Percentiles rank a stretch among this genome's conserved stretches.
Evolutionary conservation across 2,329 filamentous ascomycete species (phyloP).

Genomic region (Colletotrichum falcatum): DNA sequence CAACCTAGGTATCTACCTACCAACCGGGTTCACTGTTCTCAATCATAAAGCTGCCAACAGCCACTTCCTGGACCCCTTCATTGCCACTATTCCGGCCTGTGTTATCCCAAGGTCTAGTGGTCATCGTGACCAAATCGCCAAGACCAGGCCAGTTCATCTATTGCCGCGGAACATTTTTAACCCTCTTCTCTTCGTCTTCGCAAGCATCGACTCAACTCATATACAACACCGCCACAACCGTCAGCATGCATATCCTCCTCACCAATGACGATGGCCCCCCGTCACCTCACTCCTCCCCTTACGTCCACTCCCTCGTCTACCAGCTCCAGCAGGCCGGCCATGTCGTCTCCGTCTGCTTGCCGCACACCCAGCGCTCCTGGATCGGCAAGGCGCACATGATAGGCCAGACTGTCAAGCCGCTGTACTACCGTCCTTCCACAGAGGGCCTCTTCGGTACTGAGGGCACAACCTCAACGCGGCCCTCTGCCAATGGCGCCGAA

Average conservation of each 20-base stretch:
- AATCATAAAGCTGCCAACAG: not conserved
- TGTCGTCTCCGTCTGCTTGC: slow-evolving; percentile 90
- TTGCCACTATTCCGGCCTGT: not conserved
- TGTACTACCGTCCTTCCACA: slow-evolving; percentile 79
- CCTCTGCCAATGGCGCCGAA: slow-evolving; percentile 61
- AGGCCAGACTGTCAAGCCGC: slow-evolving; percentile 85
- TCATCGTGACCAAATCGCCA: slow-evolving; percentile 4
- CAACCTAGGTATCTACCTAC: no score
- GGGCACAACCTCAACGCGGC: slow-evolving; percentile 71
- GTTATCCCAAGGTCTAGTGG: slow-evolving; percentile 7
- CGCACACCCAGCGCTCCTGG: slow-evolving; percentile 94
- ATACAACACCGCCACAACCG: not conserved
- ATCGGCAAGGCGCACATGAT: slow-evolving; percentile 99
- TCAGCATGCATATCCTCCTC: slow-evolving; percentile 71
- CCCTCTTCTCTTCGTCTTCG: not conserved
- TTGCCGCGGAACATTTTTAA: slow-evolving; percentile 16
- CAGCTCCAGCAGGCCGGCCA: slow-evolving; percentile 82
- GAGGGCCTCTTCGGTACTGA: slow-evolving; percentile 60
- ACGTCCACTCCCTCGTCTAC: slow-evolving; percentile 79
- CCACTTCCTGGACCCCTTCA: not conserved
- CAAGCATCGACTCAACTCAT: not conserved
- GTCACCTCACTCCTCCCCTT: slow-evolving; percentile 81
- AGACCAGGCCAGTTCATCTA: not conserved
- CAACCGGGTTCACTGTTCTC: not conserved
- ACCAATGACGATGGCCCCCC: slow-evolving; percentile 87